Conservation (phyloP, 805 yeast genomes). For the Hanseniaspora thailandica region DNA sequence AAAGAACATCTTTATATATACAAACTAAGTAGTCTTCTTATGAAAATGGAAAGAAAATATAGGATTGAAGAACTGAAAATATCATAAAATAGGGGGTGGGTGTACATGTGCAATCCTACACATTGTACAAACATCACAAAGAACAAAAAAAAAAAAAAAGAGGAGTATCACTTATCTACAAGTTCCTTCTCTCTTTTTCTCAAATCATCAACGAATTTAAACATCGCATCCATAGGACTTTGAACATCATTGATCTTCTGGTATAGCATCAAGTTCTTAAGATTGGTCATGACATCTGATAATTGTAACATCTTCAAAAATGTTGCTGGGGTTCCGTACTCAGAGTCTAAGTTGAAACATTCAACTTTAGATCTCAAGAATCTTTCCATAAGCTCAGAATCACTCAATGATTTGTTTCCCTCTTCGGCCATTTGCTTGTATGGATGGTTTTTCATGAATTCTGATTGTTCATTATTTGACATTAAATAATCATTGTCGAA, state of each 20-base stretch:
- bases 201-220: conserved; percentile 27
- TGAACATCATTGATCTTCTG: conserved; percentile 37
- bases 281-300: conserved; percentile 64
- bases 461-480: neutral
- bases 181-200: conserved; percentile 16
- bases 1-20: neutral
- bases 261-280: conserved; percentile 52
- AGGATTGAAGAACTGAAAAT: neutral
- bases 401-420: neutral
- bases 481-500: conserved; percentile 1
- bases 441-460: conserved; percentile 6
- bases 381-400: neutral
- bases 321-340: conserved; percentile 46
- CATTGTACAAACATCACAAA: neutral
- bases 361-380: neutral
- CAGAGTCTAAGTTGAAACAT: neutral
- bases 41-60: neutral
- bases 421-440: neutral
- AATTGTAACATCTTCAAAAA: conserved; percentile 64
- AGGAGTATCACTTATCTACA: neutral
- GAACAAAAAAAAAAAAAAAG: neutral
- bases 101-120: neutral
- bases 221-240: conserved; percentile 48
- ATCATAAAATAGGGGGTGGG: neutral
- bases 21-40: neutral